Evolutionary conservation across 805 yeast species (phyloP), one percentile per base, ranked within the genome.

Genomic region (Cyberlindnera mycetangii): DNA sequence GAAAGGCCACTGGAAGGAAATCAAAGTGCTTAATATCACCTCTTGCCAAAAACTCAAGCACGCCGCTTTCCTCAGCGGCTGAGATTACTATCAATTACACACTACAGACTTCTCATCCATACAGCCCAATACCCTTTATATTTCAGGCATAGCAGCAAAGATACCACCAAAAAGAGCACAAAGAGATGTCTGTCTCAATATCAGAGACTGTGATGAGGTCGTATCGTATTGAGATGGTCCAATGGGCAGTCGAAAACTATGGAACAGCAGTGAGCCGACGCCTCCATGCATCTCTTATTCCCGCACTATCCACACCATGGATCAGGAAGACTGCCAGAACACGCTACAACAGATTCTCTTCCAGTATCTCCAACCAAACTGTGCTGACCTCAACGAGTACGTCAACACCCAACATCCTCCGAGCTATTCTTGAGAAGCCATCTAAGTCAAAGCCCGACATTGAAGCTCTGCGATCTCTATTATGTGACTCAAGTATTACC

Each of bases 141-240:
- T n/a, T n/a, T n/a, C n/a, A n/a, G n/a, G n/a, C n/a, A n/a, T n/a
- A n/a, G 24, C 14, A 15, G 14, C 31, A 15, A 5, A 35, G n/a
- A n/a, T n/a, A n/a, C n/a, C n/a, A n/a, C n/a, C 16, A 35, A 16
- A 4, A 15, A 20, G 20, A 25, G 17, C 24, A 11, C 32, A 7
- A 15, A 14, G 10, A 25, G 18, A 43, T 43, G 46, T 38, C 42
- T 18, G 18, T 44, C 16, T 12, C 28, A 10, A 25, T 34, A 7
- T 32, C 30, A 20, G 42, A 38, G 37, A 28, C 44, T 3, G 41
- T 20, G 24, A 14, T 25, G 41, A 24, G 15, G 35, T 34, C 22
- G 28, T 43, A 6, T 41, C 31, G 24, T 25, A 6, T 10, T n/a
- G 47, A 44, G 34, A 44, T 44, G 47, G n/a, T 44, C 18, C 43